Evolutionary conservation across 2,329 filamentous ascomycete species (phyloP).

Genomic region (Colletotrichum tamarilloi): DNA sequence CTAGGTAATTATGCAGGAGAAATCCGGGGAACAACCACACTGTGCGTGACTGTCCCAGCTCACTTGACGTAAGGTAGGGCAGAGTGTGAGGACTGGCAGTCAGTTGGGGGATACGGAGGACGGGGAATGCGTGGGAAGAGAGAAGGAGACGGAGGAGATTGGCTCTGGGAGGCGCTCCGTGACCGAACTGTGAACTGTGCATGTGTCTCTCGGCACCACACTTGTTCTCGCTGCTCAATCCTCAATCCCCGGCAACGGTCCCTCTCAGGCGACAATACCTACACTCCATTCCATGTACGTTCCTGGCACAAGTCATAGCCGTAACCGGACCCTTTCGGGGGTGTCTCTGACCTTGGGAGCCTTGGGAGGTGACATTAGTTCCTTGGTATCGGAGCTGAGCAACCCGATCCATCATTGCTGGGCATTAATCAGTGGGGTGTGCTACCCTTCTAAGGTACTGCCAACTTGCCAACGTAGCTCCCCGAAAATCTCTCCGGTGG

Average conservation of each 20-base stretch:
- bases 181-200: background rate
- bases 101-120: background rate
- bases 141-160: background rate
- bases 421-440: background rate
- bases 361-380: background rate
- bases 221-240: background rate
- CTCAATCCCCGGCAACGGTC: background rate
- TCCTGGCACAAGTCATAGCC: background rate
- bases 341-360: background rate
- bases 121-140: background rate
- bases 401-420: background rate
- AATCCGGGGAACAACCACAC: slow-evolving; percentile 8
- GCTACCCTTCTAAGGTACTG: background rate
- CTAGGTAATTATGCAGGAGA: background rate
- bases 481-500: slow-evolving; percentile 25
- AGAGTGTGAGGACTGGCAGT: background rate
- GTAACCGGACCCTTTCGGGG: background rate
- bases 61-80: background rate
- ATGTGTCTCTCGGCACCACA: background rate
- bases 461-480: slow-evolving; percentile 5
- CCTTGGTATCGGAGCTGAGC: background rate
- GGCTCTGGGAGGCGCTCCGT: background rate
- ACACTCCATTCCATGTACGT: background rate
- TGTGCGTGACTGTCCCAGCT: background rate
- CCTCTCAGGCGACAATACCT: background rate